Evolutionary conservation across 345 rosid genomes (phyloP).

Genomic region (Eucalyptus sp.): DNA sequence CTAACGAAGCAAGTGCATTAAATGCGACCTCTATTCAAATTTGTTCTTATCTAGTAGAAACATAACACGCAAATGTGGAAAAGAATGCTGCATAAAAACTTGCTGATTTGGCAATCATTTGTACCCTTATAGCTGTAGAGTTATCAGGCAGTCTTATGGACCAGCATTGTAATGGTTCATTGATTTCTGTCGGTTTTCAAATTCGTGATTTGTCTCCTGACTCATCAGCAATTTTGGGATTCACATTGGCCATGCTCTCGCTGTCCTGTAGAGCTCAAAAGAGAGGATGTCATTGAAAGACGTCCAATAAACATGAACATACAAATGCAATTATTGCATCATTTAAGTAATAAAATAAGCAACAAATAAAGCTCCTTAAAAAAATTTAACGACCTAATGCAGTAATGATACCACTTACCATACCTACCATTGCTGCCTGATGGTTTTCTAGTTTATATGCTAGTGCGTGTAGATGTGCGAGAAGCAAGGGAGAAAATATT

Average conservation of each 20-base stretch:
- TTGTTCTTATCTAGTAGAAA: background rate
- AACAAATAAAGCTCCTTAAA: background rate
- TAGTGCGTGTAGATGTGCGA: accelerated
- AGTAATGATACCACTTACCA: background rate
- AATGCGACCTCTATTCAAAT: background rate
- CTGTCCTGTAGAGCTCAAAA: slow-evolving; percentile 25
- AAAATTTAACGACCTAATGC: background rate
- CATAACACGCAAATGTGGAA: background rate
- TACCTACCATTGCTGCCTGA: too few species aligned
- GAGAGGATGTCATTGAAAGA: background rate
- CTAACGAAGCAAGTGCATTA: background rate
- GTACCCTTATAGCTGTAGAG: slow-evolving; percentile 54
- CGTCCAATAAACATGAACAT: background rate
- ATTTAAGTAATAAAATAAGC: background rate
- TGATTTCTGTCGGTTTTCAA: slow-evolving; percentile 71
- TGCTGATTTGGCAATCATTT: background rate
- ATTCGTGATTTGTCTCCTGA: slow-evolving; percentile 44
- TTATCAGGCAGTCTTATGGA: slow-evolving; percentile 67
- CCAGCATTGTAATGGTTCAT: slow-evolving; percentile 59
- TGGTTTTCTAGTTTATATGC: too few species aligned
- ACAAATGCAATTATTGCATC: background rate
- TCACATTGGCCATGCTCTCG: slow-evolving; percentile 45
- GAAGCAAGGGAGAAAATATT: too few species aligned
- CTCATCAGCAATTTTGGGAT: slow-evolving; percentile 56
- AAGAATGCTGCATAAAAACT: background rate